Evolutionary conservation across 257 asterid species (phyloP).

Genomic region (Solanum piurae): DNA sequence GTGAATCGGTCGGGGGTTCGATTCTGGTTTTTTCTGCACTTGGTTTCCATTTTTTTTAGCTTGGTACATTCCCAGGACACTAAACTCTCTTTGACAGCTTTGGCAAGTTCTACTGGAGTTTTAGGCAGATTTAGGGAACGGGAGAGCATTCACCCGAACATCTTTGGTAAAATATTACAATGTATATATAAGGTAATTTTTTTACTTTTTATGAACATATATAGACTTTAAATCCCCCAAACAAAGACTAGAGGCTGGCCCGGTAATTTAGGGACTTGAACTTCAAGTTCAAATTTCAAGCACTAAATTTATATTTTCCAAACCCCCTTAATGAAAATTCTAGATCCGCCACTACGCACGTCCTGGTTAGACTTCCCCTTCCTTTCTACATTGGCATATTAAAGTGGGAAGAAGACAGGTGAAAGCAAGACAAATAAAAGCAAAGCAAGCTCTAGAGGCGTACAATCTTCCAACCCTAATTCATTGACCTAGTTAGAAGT

Average conservation of each 20-base stretch:
- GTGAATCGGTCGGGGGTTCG: background rate
- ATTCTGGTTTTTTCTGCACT: background rate
- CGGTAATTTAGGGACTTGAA: background rate
- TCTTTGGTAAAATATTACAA: background rate
- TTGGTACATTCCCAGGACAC: background rate
- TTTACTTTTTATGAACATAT: background rate
- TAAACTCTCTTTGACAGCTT: background rate
- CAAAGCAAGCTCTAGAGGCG: background rate
- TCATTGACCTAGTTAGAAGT: background rate
- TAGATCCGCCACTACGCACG: background rate
- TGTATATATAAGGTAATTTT: background rate
- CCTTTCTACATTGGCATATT: background rate
- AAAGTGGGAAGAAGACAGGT: background rate
- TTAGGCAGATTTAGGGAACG: background rate
- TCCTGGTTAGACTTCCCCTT: background rate
- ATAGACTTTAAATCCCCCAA: background rate
- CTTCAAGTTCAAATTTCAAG: background rate
- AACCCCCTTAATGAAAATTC: background rate
- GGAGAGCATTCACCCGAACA: background rate
- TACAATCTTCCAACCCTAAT: background rate
- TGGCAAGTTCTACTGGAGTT: background rate
- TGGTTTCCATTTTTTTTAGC: background rate
- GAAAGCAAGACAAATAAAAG: background rate
- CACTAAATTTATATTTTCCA: background rate
- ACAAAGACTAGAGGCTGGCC: background rate